Base-by-base conservation (phyloP, 345 rosid genomes). In the Hibiscus trionum region DNA sequence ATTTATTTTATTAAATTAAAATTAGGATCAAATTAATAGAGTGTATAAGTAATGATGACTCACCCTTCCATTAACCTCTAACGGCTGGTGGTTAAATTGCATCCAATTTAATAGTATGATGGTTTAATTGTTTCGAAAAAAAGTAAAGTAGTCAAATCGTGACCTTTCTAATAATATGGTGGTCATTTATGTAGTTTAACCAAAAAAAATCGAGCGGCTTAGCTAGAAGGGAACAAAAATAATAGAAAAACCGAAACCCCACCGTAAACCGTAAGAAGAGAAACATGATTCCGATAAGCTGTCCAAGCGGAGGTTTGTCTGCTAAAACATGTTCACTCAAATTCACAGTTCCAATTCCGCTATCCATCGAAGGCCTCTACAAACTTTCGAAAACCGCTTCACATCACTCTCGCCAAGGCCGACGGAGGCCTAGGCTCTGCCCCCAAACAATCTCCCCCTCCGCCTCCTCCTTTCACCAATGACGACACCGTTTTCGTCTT, bases 361-460 rank as follows among this genome's bases (percentile, higher is more conserved):
- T 12, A 61, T 72, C 46, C 67, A 68, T 66, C 78, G 67, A 37
- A 72, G 69, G 11, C 79, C 58, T 63, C 70, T 11, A 57, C 58
- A 11, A 61, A 21, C 44, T 50, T 64, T 70, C 59, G 33, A 59
- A 79, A 66, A 63, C 73, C 71, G 61, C 69, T 80, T n/a, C 64
- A 64, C 69, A 82, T 85, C 77, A 49, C 85, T 73, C 58, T 85
- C 60, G 86, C 93, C 12, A 93, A 81, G 73, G 74, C 94, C 14
- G 93, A 90, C 31, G 93, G 90, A 47, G 81, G 78, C 65, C 62
- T 81, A n/a, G 88, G 86, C 52, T 70, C 93, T 9, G 79, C 88
- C 1, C 69, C 87, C 65, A 82, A 74, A 17, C 78, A 70, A 19
- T 49, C 87, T 33, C 44, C 44, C 44, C 44, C 55, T 35, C 37